These are phyloP conservation scores for Phytophthora hibernalis DNA, from an alignment of 352 stramenopile species.

Conservation along the genomic window DNA sequence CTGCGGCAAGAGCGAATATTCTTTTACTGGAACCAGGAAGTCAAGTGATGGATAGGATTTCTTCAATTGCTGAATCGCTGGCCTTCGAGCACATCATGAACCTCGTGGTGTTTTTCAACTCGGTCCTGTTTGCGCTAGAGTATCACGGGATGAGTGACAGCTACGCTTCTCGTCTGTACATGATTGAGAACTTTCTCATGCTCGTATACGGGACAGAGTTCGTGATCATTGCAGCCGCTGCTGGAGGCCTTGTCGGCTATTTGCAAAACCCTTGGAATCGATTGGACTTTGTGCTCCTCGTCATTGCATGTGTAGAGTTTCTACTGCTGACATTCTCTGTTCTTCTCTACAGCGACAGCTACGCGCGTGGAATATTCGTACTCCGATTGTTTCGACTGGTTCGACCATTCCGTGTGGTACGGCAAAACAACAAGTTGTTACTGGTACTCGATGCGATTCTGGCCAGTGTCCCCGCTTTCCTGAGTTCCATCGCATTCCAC, in stretches of 20 bases:
- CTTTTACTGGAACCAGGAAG: slow-evolving; percentile 65
- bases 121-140: slow-evolving; percentile 77
- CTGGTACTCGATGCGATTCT: slow-evolving; percentile 78
- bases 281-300: slow-evolving; percentile 77
- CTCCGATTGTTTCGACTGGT: slow-evolving; percentile 83
- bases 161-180: slow-evolving; percentile 69
- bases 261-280: slow-evolving; percentile 86
- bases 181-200: slow-evolving; percentile 72
- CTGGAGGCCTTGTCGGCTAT: slow-evolving; percentile 67
- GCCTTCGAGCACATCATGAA: slow-evolving; percentile 86
- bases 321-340: slow-evolving; percentile 64
- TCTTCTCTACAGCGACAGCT: slow-evolving; percentile 69
- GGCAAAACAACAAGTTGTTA: slow-evolving; percentile 78
- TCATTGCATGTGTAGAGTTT: slow-evolving; percentile 70
- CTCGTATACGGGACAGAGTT: slow-evolving; percentile 78
- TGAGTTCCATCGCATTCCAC: slow-evolving; percentile 70
- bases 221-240: slow-evolving; percentile 59
- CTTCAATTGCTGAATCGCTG: slow-evolving; percentile 55
- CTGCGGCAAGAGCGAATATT: slow-evolving; percentile 71
- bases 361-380: slow-evolving; percentile 77
- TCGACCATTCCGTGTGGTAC: slow-evolving; percentile 76
- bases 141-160: slow-evolving; percentile 71
- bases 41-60: slow-evolving; percentile 57
- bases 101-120: slow-evolving; percentile 75
- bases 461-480: slow-evolving; percentile 68